Evolutionary conservation across 2,329 filamentous ascomycete species (phyloP).

Genomic region (Daldinia eschscholtzii): DNA sequence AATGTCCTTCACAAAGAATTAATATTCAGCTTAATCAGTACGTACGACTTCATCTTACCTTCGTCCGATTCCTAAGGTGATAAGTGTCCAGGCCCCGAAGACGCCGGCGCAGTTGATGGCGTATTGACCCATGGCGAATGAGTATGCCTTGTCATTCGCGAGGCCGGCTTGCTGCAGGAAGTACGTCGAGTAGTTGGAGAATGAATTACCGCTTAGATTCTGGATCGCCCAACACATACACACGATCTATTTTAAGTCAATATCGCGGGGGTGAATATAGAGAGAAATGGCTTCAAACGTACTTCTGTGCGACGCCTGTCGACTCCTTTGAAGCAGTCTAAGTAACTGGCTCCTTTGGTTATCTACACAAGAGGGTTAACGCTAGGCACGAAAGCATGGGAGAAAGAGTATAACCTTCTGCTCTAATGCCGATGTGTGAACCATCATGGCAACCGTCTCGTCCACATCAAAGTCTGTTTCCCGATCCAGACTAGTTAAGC

Average conservation of each 20-base stretch:
- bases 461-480: conserved; percentile 83
- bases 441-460: conserved; percentile 92
- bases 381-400: not conserved
- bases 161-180: conserved; percentile 73
- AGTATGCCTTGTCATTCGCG: conserved; percentile 64
- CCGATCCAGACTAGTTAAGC: conserved; percentile 71
- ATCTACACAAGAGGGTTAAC: conserved; percentile 60
- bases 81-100: conserved; percentile 84
- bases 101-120: conserved; percentile 84
- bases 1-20: conserved; percentile 58
- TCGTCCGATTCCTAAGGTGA: conserved; percentile 80
- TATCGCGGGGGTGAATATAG: conserved; percentile 7
- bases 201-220: conserved; percentile 72
- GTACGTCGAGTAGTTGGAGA: conserved; percentile 74
- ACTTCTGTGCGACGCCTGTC: conserved; percentile 84
- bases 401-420: conserved; percentile 58
- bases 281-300: conserved; percentile 40
- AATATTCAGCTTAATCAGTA: conserved; percentile 50
- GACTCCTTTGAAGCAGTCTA: conserved; percentile 85
- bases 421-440: conserved; percentile 86
- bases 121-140: conserved; percentile 73
- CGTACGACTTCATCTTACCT: conserved; percentile 55
- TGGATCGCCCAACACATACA: conserved; percentile 75
- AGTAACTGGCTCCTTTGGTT: conserved; percentile 78
- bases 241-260: conserved; percentile 60